These are phyloP conservation scores for Pneumocystis wakefieldiae DNA, from an alignment of 1,139 yeast genomes.

Conservation along the genomic window DNA sequence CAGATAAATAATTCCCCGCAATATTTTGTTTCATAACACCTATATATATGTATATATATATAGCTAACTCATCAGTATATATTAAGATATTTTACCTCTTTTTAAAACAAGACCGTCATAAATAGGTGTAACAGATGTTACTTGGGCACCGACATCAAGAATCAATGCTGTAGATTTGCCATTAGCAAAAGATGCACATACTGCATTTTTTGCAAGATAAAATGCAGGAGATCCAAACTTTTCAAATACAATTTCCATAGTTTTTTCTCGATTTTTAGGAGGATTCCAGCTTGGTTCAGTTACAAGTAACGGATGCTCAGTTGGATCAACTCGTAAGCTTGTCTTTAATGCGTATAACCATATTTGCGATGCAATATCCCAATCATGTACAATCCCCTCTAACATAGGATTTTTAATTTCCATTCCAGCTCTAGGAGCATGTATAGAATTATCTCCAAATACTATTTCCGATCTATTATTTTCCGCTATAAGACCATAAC, in stretches of 20 bases:
- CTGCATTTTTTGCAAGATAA: conserved; percentile 70
- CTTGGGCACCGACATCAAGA: conserved; percentile 82
- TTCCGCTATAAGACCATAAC: conserved; percentile 17
- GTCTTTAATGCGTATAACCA: conserved; percentile 27
- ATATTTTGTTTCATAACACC: conserved; percentile 4
- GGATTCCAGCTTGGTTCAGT: conserved; percentile 85
- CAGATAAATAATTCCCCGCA: conserved; percentile 7
- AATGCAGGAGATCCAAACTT: conserved; percentile 67
- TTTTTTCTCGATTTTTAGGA: conserved; percentile 47
- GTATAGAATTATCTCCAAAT: conserved; percentile 23
- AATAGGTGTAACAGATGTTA: conserved; percentile 76
- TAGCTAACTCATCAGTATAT: not conserved
- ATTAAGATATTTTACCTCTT: conserved; percentile 23
- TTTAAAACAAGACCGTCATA: conserved; percentile 79
- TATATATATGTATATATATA: not conserved
- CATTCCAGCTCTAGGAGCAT: conserved; percentile 22
- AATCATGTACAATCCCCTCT: conserved; percentile 29
- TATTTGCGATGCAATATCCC: conserved; percentile 30
- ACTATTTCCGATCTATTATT: conserved; percentile 15
- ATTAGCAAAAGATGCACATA: conserved; percentile 81
- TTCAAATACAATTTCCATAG: conserved; percentile 67
- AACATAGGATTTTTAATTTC: conserved; percentile 25
- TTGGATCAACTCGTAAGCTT: conserved; percentile 37
- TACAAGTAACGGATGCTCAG: conserved; percentile 59
- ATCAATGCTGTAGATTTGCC: conserved; percentile 89